Evolutionary conservation across 495 filamentous ascomycete genomes (phyloP).

Genomic region (Ramalina intermedia): DNA sequence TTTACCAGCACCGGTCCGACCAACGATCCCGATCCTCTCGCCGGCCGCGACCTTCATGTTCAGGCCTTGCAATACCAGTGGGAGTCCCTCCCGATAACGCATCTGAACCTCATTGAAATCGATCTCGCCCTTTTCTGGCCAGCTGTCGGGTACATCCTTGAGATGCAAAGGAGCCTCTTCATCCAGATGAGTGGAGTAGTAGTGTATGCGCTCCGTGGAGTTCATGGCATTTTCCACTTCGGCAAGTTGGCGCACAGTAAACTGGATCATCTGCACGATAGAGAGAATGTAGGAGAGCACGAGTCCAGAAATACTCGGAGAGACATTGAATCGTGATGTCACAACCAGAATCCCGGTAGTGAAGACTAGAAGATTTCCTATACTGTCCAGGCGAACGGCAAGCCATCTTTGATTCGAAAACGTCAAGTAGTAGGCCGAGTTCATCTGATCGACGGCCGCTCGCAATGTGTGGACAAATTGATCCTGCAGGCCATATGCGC

Average conservation of each 20-base stretch:
- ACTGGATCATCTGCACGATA: conserved; percentile 94
- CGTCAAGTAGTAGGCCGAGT: conserved; percentile 84
- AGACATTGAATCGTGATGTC: conserved; percentile 78
- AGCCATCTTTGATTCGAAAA: conserved; percentile 93
- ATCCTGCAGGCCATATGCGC: conserved; percentile 69
- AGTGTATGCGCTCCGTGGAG: conserved; percentile 80
- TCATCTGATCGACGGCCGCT: conserved; percentile 71
- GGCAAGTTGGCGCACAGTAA: conserved; percentile 83
- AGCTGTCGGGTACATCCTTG: conserved; percentile 45
- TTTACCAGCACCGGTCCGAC: conserved; percentile 88
- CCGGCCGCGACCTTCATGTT: conserved; percentile 66
- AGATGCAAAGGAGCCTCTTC: conserved; percentile 74
- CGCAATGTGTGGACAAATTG: conserved; percentile 57
- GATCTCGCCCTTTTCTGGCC: conserved; percentile 80
- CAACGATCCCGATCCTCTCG: conserved; percentile 86
- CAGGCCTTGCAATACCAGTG: conserved; percentile 69
- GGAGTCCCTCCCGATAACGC: conserved; percentile 74
- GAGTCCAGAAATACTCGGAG: conserved; percentile 71
- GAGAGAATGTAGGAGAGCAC: conserved; percentile 85
- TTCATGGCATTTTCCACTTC: conserved; percentile 99
- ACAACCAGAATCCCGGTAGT: conserved; percentile 82
- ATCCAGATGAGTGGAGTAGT: conserved; percentile 78
- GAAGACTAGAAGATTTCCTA: conserved; percentile 71
- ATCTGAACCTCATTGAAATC: conserved; percentile 74
- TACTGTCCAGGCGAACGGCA: conserved; percentile 65